Conservation (phyloP, 768 basidiomycete species). For the Boletus rubropictus region DNA sequence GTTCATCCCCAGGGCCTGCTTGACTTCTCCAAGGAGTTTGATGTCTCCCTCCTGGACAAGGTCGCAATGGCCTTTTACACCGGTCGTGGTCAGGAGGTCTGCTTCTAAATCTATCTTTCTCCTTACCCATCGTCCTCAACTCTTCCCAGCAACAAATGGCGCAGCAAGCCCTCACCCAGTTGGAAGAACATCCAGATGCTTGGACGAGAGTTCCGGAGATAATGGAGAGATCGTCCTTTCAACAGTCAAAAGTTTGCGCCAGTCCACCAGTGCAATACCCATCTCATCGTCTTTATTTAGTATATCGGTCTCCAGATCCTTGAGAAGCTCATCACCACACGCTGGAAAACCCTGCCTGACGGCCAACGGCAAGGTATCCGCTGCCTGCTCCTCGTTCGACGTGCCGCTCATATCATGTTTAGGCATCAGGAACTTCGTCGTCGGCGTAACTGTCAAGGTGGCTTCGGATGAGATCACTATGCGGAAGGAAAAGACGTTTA, state of each 20-base stretch:
- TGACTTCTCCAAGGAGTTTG: constrained; percentile 91
- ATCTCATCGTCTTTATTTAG: constrained; percentile 38
- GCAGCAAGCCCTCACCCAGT: constrained; percentile 89
- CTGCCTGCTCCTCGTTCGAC: background rate
- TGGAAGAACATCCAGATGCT: constrained; percentile 93
- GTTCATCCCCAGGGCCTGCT: constrained; percentile 65
- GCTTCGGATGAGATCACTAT: constrained; percentile 86
- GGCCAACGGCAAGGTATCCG: constrained; percentile 81
- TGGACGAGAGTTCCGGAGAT: constrained; percentile 98
- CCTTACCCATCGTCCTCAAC: constrained; percentile 4
- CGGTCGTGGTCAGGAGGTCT: constrained; percentile 76
- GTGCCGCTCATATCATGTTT: constrained; percentile 8
- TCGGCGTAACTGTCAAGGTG: constrained; percentile 86
- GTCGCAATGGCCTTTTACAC: constrained; percentile 91
- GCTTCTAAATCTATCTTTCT: constrained; percentile 19
- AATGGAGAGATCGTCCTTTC: constrained; percentile 75
- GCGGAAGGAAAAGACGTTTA: constrained; percentile 87
- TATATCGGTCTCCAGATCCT: constrained; percentile 96
- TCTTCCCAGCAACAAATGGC: constrained; percentile 81
- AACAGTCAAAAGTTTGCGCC: constrained; percentile 70
- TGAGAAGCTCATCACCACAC: constrained; percentile 88
- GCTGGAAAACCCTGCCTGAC: constrained; percentile 94
- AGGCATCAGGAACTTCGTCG: constrained; percentile 97
- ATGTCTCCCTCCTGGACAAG: constrained; percentile 87
- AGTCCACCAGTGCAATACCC: background rate